Conservation (phyloP, 1,284 basidiomycete genomes). For the Rhodotorula mucilaginosa region DNA sequence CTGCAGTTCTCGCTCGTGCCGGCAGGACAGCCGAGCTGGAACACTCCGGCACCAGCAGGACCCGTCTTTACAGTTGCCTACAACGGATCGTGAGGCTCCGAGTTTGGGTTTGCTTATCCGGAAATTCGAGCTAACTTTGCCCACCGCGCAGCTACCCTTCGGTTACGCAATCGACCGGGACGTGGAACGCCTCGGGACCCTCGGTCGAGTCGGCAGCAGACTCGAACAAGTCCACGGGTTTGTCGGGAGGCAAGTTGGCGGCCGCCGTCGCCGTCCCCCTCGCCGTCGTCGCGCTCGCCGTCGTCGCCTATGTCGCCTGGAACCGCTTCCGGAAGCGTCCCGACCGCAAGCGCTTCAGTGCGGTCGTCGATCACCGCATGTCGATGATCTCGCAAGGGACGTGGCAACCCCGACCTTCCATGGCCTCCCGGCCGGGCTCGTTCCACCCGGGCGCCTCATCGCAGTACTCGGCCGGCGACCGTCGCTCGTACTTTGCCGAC, state of each 20-base stretch:
- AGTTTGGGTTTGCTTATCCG: too few relatives aligned
- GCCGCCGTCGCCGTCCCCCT: constrained; percentile 36
- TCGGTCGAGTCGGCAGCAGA: constrained; percentile 36
- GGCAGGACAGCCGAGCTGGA: constrained; percentile 34
- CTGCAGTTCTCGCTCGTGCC: constrained; percentile 31
- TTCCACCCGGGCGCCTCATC: constrained; percentile 19
- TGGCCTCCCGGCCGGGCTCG: constrained; percentile 25
- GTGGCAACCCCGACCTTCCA: constrained; percentile 35
- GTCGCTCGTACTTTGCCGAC: constrained; percentile 25
- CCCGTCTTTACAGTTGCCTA: constrained; percentile 37
- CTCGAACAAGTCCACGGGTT: neutral
- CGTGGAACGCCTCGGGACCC: constrained; percentile 23
- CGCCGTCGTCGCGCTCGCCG: constrained; percentile 15
- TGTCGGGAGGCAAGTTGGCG: constrained; percentile 30
- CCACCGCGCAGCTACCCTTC: constrained; percentile 30
- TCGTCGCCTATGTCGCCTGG: constrained; percentile 30
- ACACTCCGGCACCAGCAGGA: constrained; percentile 33
- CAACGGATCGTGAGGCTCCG: constrained; percentile 34
- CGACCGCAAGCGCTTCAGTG: constrained; percentile 34
- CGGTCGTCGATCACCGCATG: constrained; percentile 40
- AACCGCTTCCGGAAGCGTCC: constrained; percentile 24
- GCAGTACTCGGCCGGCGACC: constrained; percentile 18
- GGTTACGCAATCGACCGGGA: constrained; percentile 16
- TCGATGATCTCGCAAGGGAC: constrained; percentile 42
- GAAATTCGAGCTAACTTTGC: neutral